These are phyloP conservation scores for Saccharomyces cerevisiae DNA, from an alignment of 805 yeast genomes.

Conservation along the genomic window DNA sequence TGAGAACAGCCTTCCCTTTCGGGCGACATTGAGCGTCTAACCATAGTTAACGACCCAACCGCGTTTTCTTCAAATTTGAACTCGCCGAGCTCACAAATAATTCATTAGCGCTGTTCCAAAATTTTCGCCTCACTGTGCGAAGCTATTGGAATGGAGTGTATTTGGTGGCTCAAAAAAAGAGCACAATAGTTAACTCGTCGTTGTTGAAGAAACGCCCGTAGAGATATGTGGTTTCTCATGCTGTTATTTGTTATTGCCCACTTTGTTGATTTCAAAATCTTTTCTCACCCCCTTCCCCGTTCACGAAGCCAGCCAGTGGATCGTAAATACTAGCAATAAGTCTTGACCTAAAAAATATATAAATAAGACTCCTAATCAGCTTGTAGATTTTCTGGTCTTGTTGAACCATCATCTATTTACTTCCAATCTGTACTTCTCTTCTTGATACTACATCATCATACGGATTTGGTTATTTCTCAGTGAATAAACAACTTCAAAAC, in stretches of 20 bases:
- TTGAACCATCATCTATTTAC: background rate
- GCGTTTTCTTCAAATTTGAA: constrained; percentile 12
- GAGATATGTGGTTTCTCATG: background rate
- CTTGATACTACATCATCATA: background rate
- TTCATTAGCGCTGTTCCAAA: constrained; percentile 20
- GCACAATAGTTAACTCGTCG: background rate
- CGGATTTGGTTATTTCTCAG: background rate
- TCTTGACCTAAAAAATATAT: background rate
- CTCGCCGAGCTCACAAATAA: constrained; percentile 17
- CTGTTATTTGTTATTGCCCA: background rate
- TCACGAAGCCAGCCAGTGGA: background rate
- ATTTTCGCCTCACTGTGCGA: constrained; percentile 23
- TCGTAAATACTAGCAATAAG: background rate
- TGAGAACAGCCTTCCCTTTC: constrained; percentile 15
- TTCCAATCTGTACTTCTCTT: background rate
- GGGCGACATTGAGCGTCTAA: constrained; percentile 16
- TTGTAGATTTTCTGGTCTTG: background rate
- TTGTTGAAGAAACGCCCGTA: background rate
- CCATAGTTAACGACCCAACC: constrained; percentile 17
- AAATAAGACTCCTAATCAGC: background rate
- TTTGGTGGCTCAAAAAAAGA: background rate
- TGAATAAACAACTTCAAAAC: constrained; percentile 5
- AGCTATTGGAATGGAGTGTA: constrained; percentile 8
- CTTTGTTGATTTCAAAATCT: background rate
- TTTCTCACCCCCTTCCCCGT: background rate